Evolutionary conservation across 805 yeast species (phyloP).

Genomic region (Saccharomyces mikatae): DNA sequence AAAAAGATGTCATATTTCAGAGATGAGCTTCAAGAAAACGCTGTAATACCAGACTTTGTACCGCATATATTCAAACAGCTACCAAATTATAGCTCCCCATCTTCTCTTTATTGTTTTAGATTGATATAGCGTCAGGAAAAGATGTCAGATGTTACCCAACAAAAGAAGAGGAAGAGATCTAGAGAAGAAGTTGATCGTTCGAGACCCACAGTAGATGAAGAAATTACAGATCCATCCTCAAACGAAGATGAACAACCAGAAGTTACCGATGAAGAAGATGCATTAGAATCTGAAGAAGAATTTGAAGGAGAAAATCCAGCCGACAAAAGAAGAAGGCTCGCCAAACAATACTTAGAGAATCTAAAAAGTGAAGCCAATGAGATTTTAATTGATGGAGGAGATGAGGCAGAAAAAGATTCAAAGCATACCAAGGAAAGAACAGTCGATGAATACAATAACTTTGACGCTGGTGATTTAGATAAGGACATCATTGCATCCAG

Average conservation of each 20-base stretch:
- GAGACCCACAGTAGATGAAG: constrained; percentile 38
- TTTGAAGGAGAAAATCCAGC: constrained; percentile 73
- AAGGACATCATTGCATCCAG: constrained; percentile 75
- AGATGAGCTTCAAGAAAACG: constrained; percentile 4
- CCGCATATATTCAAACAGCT: not conserved
- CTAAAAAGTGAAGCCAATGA: constrained; percentile 52
- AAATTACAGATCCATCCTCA: constrained; percentile 44
- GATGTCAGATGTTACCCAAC: constrained; percentile 2
- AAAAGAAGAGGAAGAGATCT: constrained; percentile 16
- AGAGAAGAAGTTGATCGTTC: constrained; percentile 16
- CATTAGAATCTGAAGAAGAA: constrained; percentile 59
- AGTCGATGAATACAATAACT: constrained; percentile 39
- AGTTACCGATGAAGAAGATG: constrained; percentile 32
- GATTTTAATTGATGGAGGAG: constrained; percentile 21
- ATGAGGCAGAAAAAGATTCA: constrained; percentile 8
- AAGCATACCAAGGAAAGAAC: constrained; percentile 13
- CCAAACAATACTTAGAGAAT: constrained; percentile 83
- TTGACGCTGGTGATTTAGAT: constrained; percentile 88
- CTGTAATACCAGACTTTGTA: not conserved
- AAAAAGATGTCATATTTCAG: constrained; percentile 46
- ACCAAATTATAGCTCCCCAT: not conserved
- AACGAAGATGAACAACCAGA: constrained; percentile 42
- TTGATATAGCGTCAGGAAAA: not conserved
- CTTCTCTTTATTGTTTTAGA: not conserved
- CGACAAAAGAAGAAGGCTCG: constrained; percentile 87